Conservation (phyloP, 2,329 filamentous ascomycete species). For the Arachnomyces sp. region DNA sequence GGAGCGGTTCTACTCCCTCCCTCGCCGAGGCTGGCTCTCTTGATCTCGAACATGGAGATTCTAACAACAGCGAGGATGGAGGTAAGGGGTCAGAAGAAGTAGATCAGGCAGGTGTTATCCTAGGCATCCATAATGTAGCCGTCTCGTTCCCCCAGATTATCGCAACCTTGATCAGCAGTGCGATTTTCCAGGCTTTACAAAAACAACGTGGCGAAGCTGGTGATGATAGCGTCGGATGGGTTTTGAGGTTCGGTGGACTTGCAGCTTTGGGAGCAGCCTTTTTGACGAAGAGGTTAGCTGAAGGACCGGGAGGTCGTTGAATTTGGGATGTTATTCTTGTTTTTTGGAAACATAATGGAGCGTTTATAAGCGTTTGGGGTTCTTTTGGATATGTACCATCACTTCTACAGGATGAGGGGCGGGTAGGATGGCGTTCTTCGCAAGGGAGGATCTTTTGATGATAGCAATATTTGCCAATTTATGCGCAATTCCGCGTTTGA, state of each 20-base stretch:
- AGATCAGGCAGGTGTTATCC: slow-evolving; percentile 78
- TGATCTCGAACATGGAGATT: slow-evolving; percentile 21
- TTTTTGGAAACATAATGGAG: not conserved
- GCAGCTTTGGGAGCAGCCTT: slow-evolving; percentile 70
- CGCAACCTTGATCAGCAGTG: slow-evolving; percentile 72
- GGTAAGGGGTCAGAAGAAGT: slow-evolving; percentile 50
- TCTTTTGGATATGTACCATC: too few relatives aligned
- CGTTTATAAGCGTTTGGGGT: not conserved
- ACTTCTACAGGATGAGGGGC: too few relatives aligned
- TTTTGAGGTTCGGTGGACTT: slow-evolving; percentile 73
- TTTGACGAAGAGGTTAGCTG: slow-evolving; percentile 59
- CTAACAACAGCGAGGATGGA: slow-evolving; percentile 12
- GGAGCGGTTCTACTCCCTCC: slow-evolving; percentile 26
- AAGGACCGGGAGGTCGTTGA: slow-evolving; percentile 36
- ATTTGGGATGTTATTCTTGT: not conserved
- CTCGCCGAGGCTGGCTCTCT: slow-evolving; percentile 2
- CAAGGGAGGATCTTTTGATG: too few relatives aligned
- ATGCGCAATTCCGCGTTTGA: too few relatives aligned
- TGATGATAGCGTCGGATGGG: slow-evolving; percentile 79
- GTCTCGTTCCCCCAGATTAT: slow-evolving; percentile 87
- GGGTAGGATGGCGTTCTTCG: too few relatives aligned
- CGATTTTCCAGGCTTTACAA: slow-evolving; percentile 77
- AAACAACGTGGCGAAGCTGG: slow-evolving; percentile 77
- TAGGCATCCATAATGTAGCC: slow-evolving; percentile 93
- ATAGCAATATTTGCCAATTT: too few relatives aligned